phyloP scores from a whole-genome alignment of 192 early-diverging fungal genomes.

The Coemansia sp. region DNA sequence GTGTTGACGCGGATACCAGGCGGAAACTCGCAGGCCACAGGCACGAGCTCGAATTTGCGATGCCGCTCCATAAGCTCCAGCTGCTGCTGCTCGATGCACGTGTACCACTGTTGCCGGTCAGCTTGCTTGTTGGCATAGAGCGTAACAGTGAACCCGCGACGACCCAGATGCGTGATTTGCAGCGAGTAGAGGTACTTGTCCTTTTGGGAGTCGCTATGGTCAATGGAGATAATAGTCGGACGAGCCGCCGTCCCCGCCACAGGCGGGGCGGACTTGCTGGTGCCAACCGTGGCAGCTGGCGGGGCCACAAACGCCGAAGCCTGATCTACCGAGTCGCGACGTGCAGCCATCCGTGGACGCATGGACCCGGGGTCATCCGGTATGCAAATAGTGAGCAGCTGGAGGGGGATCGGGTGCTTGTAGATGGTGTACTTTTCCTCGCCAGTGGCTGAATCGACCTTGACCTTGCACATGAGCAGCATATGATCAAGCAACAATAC shows the following conservation, averaged over 20 bases:
- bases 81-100: slow-evolving; percentile 64
- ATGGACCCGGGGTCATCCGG: slow-evolving; percentile 55
- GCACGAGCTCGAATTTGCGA: slow-evolving; percentile 55
- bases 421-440: slow-evolving; percentile 55
- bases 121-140: slow-evolving; percentile 74
- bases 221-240: slow-evolving; percentile 39
- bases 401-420: slow-evolving; percentile 78
- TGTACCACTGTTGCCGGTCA: slow-evolving; percentile 78
- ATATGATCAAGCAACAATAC: slow-evolving; percentile 89
- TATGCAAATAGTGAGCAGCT: slow-evolving; percentile 64
- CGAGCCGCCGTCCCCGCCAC: not conserved
- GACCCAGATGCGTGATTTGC: slow-evolving; percentile 71
- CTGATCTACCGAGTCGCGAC: slow-evolving; percentile 35
- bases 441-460: slow-evolving; percentile 58
- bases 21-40: slow-evolving; percentile 50
- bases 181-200: slow-evolving; percentile 70
- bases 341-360: slow-evolving; percentile 46
- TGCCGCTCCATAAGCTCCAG: slow-evolving; percentile 48
- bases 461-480: slow-evolving; percentile 71
- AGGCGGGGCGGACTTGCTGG: not conserved
- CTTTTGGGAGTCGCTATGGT: slow-evolving; percentile 39
- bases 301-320: slow-evolving; percentile 9
- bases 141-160: slow-evolving; percentile 65
- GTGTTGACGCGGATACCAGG: slow-evolving; percentile 47
- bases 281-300: slow-evolving; percentile 10